phyloP scores from a whole-genome alignment of 192 early-diverging fungal genomes.

The Coemansia sp. region DNA sequence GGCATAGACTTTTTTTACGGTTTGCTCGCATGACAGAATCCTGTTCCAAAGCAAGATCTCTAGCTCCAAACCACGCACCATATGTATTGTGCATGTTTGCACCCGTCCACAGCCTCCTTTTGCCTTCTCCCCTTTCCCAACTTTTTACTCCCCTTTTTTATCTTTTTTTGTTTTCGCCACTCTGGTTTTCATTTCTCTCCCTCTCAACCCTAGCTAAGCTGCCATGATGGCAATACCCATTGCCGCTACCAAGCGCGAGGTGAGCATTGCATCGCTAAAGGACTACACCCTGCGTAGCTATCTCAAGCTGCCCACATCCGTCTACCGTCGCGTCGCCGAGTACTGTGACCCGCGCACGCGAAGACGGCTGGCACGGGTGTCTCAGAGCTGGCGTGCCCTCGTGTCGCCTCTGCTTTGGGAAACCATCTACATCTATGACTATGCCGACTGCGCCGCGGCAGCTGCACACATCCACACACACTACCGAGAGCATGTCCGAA shows the following conservation, averaged over 20 bases:
- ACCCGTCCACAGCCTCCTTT: background rate
- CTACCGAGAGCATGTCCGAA: slow-evolving; percentile 44
- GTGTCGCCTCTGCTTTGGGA: slow-evolving; percentile 51
- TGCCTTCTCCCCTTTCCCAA: background rate
- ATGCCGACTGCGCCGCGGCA: slow-evolving; percentile 17
- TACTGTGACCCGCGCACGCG: slow-evolving; percentile 47
- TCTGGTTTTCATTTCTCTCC: background rate
- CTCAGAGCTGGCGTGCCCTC: slow-evolving; percentile 52
- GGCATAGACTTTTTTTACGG: slow-evolving; percentile 2
- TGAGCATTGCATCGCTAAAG: slow-evolving; percentile 35
- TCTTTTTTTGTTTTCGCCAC: background rate
- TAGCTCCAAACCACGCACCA: background rate
- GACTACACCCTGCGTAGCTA: slow-evolving; percentile 26
- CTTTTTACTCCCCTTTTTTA: background rate
- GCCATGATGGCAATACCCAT: slow-evolving; percentile 28
- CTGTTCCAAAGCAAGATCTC: background rate
- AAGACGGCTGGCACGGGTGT: slow-evolving; percentile 44
- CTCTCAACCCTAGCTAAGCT: background rate
- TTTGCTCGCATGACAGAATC: background rate
- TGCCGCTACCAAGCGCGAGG: slow-evolving; percentile 24
- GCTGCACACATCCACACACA: slow-evolving; percentile 41
- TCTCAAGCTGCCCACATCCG: slow-evolving; percentile 39
- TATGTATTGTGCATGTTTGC: background rate
- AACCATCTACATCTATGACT: slow-evolving; percentile 43
- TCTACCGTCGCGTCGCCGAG: slow-evolving; percentile 49